Conservation (phyloP, 2,329 filamentous ascomycete genomes). For the Pseudogymnoascus sp. region DNA sequence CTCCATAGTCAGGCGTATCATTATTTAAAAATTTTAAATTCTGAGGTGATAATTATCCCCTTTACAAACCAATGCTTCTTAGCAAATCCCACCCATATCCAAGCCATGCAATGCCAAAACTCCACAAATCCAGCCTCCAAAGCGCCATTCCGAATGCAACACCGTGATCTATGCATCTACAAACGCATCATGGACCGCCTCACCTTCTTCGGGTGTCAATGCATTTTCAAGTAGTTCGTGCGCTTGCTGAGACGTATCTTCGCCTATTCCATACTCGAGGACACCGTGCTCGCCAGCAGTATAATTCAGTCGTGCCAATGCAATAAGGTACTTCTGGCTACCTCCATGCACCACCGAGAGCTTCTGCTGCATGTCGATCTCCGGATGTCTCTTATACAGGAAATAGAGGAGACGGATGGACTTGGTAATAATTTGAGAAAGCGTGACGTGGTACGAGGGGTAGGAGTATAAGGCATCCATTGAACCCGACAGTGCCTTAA, state of each 20-base stretch:
- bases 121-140: background rate
- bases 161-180: conserved; percentile 10
- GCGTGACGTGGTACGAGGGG: conserved; percentile 18
- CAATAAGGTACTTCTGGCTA: conserved; percentile 73
- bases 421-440: conserved; percentile 46
- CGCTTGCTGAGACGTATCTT: conserved; percentile 72
- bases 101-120: background rate
- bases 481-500: conserved; percentile 67
- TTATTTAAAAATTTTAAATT: background rate
- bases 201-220: conserved; percentile 71
- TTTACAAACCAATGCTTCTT: background rate
- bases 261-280: conserved; percentile 67
- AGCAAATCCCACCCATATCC: background rate
- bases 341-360: conserved; percentile 62
- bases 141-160: background rate
- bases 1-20: background rate
- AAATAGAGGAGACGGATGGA: conserved; percentile 54
- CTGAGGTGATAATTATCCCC: background rate
- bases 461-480: conserved; percentile 52
- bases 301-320: conserved; percentile 77
- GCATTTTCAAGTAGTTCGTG: conserved; percentile 72
- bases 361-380: conserved; percentile 62
- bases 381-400: conserved; percentile 51
- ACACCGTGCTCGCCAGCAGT: conserved; percentile 63
- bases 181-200: conserved; percentile 37